Evolutionary conservation across 140 eudicot species (phyloP).

Genomic region (Flaveria floridana): DNA sequence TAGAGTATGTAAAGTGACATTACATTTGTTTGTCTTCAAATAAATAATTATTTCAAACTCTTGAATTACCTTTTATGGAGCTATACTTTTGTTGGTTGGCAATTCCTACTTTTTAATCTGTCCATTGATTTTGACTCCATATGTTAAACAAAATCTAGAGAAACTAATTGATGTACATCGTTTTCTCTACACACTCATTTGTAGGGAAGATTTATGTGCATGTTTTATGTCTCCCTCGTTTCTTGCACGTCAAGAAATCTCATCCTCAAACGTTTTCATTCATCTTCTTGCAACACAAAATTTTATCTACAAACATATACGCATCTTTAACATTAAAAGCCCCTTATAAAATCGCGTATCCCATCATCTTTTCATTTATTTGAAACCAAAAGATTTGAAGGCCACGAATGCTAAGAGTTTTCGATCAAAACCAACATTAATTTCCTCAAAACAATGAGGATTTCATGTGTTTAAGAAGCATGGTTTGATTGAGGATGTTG

Average conservation of each 20-base stretch:
- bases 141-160: conserved; percentile 10
- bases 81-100: conserved; percentile 14
- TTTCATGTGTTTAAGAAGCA: conserved; percentile 5
- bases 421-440: conserved; percentile 13
- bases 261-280: conserved; percentile 25
- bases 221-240: conserved; percentile 34
- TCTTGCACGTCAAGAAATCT: conserved; percentile 35
- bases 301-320: neutral
- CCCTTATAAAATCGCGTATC: conserved; percentile 17
- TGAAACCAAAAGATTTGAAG: conserved; percentile 1
- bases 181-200: conserved; percentile 26
- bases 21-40: neutral
- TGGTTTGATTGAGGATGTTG: conserved; percentile 21
- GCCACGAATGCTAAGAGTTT: conserved; percentile 17
- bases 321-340: conserved; percentile 18
- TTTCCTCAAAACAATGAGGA: conserved; percentile 2
- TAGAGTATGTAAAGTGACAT: too few species aligned
- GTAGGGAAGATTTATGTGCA: conserved; percentile 29
- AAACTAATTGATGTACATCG: conserved; percentile 19
- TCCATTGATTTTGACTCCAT: conserved; percentile 19
- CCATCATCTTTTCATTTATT: neutral
- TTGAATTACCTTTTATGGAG: neutral
- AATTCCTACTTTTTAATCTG: conserved; percentile 13
- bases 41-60: neutral
- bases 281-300: conserved; percentile 29